Conservation (phyloP, 257 asterid species). For the Phtheirospermum japonicum region DNA sequence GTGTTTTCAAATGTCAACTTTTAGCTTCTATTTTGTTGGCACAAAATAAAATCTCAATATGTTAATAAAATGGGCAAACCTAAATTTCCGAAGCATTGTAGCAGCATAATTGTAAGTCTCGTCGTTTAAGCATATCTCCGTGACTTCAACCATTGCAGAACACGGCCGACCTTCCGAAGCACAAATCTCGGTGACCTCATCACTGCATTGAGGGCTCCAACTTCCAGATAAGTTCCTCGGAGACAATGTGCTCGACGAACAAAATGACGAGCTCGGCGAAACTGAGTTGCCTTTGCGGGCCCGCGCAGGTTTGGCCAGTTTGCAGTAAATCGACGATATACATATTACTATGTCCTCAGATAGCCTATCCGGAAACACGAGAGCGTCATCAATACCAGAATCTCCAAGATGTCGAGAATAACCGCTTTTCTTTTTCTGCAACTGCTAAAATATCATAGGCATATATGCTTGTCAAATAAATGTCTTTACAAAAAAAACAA, state of each 20-base stretch:
- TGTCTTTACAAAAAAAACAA: background rate
- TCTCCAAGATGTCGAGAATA: slow-evolving; percentile 56
- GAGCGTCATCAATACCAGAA: slow-evolving; percentile 41
- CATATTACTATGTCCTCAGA: slow-evolving; percentile 77
- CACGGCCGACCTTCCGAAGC: slow-evolving; percentile 45
- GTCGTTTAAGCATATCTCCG: slow-evolving; percentile 54
- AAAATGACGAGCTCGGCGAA: slow-evolving; percentile 71
- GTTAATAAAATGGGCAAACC: slow-evolving; percentile 34
- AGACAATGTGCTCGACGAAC: slow-evolving; percentile 76
- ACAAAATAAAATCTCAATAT: too few relatives aligned
- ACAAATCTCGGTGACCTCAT: slow-evolving; percentile 38
- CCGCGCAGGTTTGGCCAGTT: slow-evolving; percentile 44
- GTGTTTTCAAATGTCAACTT: too few relatives aligned
- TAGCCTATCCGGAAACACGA: slow-evolving; percentile 52
- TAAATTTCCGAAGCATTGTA: slow-evolving; percentile 70
- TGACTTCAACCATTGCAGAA: slow-evolving; percentile 50
- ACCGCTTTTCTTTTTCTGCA: slow-evolving; percentile 53
- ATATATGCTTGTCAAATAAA: slow-evolving; percentile 21
- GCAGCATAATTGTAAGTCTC: slow-evolving; percentile 66
- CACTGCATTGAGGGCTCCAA: slow-evolving; percentile 69
- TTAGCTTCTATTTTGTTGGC: too few relatives aligned
- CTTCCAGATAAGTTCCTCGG: slow-evolving; percentile 69
- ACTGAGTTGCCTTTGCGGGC: slow-evolving; percentile 46
- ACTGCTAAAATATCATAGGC: slow-evolving; percentile 10
- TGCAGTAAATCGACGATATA: slow-evolving; percentile 77